phyloP scores from a whole-genome alignment of 768 basidiomycete genomes.

The Tylopilus rubrobrunneus region DNA sequence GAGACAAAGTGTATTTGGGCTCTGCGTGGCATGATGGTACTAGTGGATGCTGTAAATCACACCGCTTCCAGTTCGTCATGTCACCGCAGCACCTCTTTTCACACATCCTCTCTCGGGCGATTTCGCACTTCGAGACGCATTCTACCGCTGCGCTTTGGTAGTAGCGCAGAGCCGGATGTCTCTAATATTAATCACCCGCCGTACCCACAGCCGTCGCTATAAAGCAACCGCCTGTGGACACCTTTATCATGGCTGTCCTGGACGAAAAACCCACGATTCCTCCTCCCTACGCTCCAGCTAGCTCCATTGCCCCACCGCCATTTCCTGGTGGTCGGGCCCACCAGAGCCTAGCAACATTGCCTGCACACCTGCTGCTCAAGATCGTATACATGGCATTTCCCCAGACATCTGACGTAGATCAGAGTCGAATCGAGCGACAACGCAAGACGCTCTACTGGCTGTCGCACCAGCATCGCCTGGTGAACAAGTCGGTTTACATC shows the following conservation, averaged over 20 bases:
- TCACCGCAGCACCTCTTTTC: neutral
- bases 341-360: slow-evolving; percentile 37
- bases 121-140: neutral
- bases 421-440: slow-evolving; percentile 45
- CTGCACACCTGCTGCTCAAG: slow-evolving; percentile 63
- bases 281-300: slow-evolving; percentile 34
- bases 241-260: slow-evolving; percentile 39
- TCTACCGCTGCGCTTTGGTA: neutral
- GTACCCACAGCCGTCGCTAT: neutral
- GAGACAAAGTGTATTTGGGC: slow-evolving; percentile 80
- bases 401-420: slow-evolving; percentile 37
- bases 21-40: slow-evolving; percentile 82
- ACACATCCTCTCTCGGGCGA: neutral
- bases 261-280: slow-evolving; percentile 39
- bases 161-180: neutral
- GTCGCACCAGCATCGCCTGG: slow-evolving; percentile 54
- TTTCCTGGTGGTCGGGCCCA: slow-evolving; percentile 24
- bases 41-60: too few relatives aligned
- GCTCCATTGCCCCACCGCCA: slow-evolving; percentile 31
- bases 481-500: slow-evolving; percentile 65
- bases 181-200: too few relatives aligned
- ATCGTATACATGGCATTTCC: slow-evolving; percentile 68
- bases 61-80: too few relatives aligned
- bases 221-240: slow-evolving; percentile 1
- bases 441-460: slow-evolving; percentile 74